Conservation (phyloP, 164 flowering plant genomes). For the Vitis amurensis region DNA sequence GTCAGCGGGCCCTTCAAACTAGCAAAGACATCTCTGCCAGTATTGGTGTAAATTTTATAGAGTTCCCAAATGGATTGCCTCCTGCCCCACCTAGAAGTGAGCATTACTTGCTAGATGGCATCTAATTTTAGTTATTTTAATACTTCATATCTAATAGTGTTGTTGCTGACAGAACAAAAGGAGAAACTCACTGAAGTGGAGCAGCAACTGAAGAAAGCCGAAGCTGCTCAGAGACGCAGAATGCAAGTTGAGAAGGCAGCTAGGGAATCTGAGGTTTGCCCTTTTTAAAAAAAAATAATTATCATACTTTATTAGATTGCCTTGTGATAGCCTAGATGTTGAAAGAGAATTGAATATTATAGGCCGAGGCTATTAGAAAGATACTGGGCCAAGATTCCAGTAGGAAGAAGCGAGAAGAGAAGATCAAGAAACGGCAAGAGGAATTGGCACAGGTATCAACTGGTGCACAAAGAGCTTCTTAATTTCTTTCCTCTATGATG, state of each 20-base stretch:
- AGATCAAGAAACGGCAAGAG: conserved; percentile 37
- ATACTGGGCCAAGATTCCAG: conserved; percentile 59
- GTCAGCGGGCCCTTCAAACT: conserved; percentile 73
- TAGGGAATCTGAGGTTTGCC: conserved; percentile 73
- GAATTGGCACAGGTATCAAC: conserved; percentile 33
- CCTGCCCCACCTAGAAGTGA: conserved; percentile 75
- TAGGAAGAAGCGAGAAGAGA: conserved; percentile 49
- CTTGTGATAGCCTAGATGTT: too few species aligned
- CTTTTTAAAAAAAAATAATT: too few species aligned
- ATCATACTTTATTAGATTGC: too few species aligned
- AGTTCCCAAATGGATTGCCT: conserved; percentile 80
- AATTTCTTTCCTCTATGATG: too few species aligned
- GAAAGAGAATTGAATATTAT: conserved; percentile 1
- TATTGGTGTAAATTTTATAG: conserved; percentile 41
- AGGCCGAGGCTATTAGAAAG: conserved; percentile 60
- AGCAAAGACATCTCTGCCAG: conserved; percentile 52
- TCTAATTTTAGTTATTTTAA: too few species aligned
- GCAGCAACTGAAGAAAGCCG: conserved; percentile 89
- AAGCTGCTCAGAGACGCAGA: conserved; percentile 87
- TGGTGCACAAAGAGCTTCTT: too few species aligned
- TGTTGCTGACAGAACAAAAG: conserved; percentile 63
- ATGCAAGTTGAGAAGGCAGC: conserved; percentile 88
- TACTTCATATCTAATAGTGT: too few species aligned
- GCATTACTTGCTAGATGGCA: conserved; percentile 8
- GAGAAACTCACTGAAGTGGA: conserved; percentile 84